Evolutionary conservation across 345 rosid genomes (phyloP).

Genomic region (Conringia planisiliqua): DNA sequence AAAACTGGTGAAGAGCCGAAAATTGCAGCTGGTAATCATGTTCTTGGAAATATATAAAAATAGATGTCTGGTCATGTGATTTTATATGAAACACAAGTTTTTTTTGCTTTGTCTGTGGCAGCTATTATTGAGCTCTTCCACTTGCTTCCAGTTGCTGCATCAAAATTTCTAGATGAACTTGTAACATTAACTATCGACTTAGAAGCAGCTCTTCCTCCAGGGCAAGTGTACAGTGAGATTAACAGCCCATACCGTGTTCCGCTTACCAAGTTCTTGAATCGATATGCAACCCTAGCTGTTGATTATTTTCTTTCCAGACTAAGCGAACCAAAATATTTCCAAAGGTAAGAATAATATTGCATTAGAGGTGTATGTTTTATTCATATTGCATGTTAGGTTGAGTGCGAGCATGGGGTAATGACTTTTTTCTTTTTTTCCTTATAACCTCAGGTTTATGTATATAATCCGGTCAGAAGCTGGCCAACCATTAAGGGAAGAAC

Average conservation of each 20-base stretch:
- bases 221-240: constrained; percentile 88
- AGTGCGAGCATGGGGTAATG: constrained; percentile 11
- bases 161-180: constrained; percentile 92
- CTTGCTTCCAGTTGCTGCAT: constrained; percentile 92
- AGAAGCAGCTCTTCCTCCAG: constrained; percentile 87
- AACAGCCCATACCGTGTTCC: constrained; percentile 98
- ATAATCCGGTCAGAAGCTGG: constrained; percentile 92
- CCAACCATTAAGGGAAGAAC: constrained; percentile 93
- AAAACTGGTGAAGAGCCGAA: constrained; percentile 98
- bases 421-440: not conserved
- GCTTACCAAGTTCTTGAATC: constrained; percentile 85
- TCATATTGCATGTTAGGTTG: not conserved
- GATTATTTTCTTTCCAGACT: constrained; percentile 92
- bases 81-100: constrained; percentile 3
- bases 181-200: constrained; percentile 84
- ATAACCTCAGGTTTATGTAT: constrained; percentile 76
- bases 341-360: constrained; percentile 55
- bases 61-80: constrained; percentile 10
- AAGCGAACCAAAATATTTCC: constrained; percentile 86
- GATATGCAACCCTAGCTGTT: constrained; percentile 91
- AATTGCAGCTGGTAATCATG: constrained; percentile 82
- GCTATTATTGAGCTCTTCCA: constrained; percentile 99
- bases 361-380: not conserved
- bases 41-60: not conserved
- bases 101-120: constrained; percentile 44